Percentiles rank a stretch among this genome's conserved stretches.
phyloP scores from a whole-genome alignment of 805 yeast species.

The Candida qinlingensis region DNA sequence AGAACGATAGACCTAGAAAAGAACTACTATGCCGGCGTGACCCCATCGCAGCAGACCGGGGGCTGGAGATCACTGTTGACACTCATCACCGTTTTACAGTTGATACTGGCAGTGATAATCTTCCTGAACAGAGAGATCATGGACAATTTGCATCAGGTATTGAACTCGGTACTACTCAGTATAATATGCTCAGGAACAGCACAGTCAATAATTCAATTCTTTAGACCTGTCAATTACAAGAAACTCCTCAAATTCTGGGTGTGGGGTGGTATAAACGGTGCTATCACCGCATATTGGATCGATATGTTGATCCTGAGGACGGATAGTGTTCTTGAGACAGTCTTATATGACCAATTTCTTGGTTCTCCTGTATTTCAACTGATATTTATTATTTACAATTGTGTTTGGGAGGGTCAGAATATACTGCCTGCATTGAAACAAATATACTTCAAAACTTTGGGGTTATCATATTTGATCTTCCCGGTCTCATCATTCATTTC shows the following conservation, averaged over 20 bases:
- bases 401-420: slow-evolving; percentile 50
- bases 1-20: slow-evolving; percentile 17
- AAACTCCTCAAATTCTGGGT: slow-evolving; percentile 39
- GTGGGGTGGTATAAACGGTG: slow-evolving; percentile 61
- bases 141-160: slow-evolving; percentile 19
- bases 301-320: slow-evolving; percentile 36
- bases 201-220: slow-evolving; percentile 21
- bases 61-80: slow-evolving; percentile 5
- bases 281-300: slow-evolving; percentile 51
- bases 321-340: slow-evolving; percentile 33
- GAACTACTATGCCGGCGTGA: slow-evolving; percentile 4
- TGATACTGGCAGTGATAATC: slow-evolving; percentile 9
- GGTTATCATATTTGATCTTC: slow-evolving; percentile 53
- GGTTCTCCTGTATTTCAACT: slow-evolving; percentile 55
- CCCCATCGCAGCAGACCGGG: neutral
- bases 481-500: slow-evolving; percentile 49
- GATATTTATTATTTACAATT: slow-evolving; percentile 40
- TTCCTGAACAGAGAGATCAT: slow-evolving; percentile 20
- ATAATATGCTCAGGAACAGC: slow-evolving; percentile 19
- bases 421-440: slow-evolving; percentile 28
- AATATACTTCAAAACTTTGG: slow-evolving; percentile 42
- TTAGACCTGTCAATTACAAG: slow-evolving; percentile 15
- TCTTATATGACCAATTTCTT: slow-evolving; percentile 46
- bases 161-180: slow-evolving; percentile 23
- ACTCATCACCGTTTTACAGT: slow-evolving; percentile 7